Evolutionary conservation across 192 early-diverging fungal species (phyloP).

Genomic region (Powellomyces hirtus): DNA sequence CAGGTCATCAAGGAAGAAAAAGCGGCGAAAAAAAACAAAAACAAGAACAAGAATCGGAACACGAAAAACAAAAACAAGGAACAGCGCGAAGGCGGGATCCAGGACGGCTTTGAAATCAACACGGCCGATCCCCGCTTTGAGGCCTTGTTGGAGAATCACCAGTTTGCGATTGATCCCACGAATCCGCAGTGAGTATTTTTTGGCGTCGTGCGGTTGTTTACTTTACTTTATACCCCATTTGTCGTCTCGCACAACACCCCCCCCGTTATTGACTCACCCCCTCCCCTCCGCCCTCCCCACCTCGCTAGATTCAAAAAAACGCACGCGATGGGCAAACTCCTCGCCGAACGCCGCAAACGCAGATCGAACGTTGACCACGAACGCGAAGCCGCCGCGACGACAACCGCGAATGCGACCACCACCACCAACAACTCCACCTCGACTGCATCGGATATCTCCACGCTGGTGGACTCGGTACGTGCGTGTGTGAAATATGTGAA

Average conservation of each 20-base stretch:
- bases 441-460: constrained; percentile 32
- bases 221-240: neutral
- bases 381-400: neutral
- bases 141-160: constrained; percentile 73
- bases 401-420: neutral
- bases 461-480: constrained; percentile 57
- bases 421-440: neutral
- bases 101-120: constrained; percentile 88
- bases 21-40: constrained; percentile 51
- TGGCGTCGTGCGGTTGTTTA: too few species aligned
- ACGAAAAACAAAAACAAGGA: constrained; percentile 43
- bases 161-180: constrained; percentile 93
- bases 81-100: constrained; percentile 50
- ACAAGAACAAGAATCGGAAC: constrained; percentile 36
- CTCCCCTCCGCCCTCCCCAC: neutral
- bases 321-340: constrained; percentile 70
- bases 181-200: constrained; percentile 69
- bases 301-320: constrained; percentile 74
- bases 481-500: neutral
- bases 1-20: constrained; percentile 86
- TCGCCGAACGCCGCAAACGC: constrained; percentile 45
- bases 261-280: neutral
- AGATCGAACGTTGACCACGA: neutral
- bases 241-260: too few species aligned
- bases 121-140: constrained; percentile 82